Evolutionary conservation across 345 rosid genomes (phyloP).

Genomic region (Citrus sinensis): DNA sequence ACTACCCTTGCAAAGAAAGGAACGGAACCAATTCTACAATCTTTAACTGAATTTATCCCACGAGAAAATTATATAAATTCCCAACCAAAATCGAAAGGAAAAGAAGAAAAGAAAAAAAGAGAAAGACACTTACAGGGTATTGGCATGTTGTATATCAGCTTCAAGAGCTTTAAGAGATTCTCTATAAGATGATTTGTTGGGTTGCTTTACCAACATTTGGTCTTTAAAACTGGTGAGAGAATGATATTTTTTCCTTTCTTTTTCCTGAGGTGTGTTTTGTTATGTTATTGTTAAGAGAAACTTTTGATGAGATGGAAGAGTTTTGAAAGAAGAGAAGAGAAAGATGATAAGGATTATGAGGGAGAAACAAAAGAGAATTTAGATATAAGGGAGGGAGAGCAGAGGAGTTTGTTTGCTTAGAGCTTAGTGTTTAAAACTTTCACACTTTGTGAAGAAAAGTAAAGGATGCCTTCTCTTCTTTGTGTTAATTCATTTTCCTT

Average conservation of each 20-base stretch:
- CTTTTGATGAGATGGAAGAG: neutral
- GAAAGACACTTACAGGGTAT: conserved; percentile 41
- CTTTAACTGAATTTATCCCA: neutral
- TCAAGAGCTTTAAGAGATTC: conserved; percentile 63
- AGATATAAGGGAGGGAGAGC: neutral
- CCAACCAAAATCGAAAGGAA: neutral
- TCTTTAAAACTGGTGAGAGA: neutral
- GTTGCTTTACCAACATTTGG: conserved; percentile 52
- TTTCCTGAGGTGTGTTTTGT: neutral
- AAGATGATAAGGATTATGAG: conserved; percentile 1
- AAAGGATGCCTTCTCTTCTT: conserved; percentile 40
- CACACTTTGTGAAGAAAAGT: conserved; percentile 35
- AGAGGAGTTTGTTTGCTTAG: conserved; percentile 37
- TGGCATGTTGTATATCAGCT: conserved; percentile 67
- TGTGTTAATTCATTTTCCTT: conserved; percentile 10
- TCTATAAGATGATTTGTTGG: conserved; percentile 39
- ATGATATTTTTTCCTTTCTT: neutral
- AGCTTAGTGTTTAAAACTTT: conserved; percentile 42
- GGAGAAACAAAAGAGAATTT: neutral
- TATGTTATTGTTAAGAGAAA: conserved; percentile 13
- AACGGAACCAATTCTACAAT: neutral
- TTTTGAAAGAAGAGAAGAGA: neutral
- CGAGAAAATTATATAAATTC: too few relatives aligned
- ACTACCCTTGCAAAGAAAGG: neutral
- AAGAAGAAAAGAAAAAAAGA: neutral